These are phyloP conservation scores for Benincasa hispida DNA, from an alignment of 306 rosid genomes.

Conservation along the genomic window DNA sequence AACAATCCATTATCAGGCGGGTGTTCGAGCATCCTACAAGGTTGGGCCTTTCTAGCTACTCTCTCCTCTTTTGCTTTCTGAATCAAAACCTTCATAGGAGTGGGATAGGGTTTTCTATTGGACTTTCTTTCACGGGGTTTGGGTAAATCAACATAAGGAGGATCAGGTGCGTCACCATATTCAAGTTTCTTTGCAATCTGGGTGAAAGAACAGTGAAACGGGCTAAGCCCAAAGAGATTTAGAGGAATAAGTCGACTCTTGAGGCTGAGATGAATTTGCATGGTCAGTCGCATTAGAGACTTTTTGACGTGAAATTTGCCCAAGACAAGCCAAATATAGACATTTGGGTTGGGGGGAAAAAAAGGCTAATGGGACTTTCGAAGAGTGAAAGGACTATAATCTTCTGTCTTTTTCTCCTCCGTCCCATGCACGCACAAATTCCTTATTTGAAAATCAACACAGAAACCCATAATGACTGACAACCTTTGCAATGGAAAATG, in stretches of 20 bases:
- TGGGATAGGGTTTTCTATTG: slow-evolving; percentile 59
- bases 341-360: too few relatives aligned
- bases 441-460: too few relatives aligned
- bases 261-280: not conserved
- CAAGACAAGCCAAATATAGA: too few relatives aligned
- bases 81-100: slow-evolving; percentile 68
- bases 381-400: too few relatives aligned
- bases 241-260: not conserved
- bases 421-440: too few relatives aligned
- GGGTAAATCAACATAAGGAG: slow-evolving; percentile 45
- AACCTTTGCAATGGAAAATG: too few relatives aligned
- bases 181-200: not conserved
- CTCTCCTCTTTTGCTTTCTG: slow-evolving; percentile 52
- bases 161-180: slow-evolving; percentile 6
- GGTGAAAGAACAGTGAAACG: not conserved
- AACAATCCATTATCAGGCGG: slow-evolving; percentile 65
- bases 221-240: not conserved
- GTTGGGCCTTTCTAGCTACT: slow-evolving; percentile 47
- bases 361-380: too few relatives aligned
- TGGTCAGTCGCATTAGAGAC: not conserved
- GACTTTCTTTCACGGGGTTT: slow-evolving; percentile 31
- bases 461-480: too few relatives aligned
- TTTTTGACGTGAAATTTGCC: too few relatives aligned
- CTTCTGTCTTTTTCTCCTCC: too few relatives aligned
- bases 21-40: slow-evolving; percentile 43